Base-by-base conservation (phyloP, 306 rosid genomes). In the Senna siamea region DNA sequence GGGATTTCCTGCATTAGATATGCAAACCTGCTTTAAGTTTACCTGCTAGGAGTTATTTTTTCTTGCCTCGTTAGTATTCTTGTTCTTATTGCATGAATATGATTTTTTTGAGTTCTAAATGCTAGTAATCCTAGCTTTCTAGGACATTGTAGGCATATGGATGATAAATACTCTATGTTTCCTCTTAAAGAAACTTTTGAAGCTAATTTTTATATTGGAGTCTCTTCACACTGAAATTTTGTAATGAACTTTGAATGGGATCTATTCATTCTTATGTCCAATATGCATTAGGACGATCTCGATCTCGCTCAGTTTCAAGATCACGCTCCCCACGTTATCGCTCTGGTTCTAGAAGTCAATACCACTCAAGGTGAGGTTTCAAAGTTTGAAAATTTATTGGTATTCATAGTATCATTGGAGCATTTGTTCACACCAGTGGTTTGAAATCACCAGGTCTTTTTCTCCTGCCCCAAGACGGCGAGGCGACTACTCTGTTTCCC, bases 401-500 rank as follows among this genome's bases (percentile, higher is more conserved):
- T 18, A 9, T 63, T 17, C 10, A 5, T 10, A n/a, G 9, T 55
- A 47, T 30, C 56, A 38, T 41, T 57, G 69, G 71, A 30, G 47
- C 72, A 53, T 55, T 43, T 47, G 73, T 56, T 69, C 64, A 46
- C 56, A 69, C 19, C 60, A 53, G 64, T 66, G 32, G 55, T 69
- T 68, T 59, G 66, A 71, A 51, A 40, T 53, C 70, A 15, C 18
- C 93, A 94, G 99, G 90, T 95, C 99, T 43, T 85, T 54, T 63
- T 95, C 99, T 79, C 99, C 99, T 77, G 89, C 85, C 23, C 97
- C 96, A 11, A 92, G 97, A 77, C 79, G 90, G 53, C 90, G 85
- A 18, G 79, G 79, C 55, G 96, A 92, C 67, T 89, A 89, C 74
- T 87, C 96, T 75, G 76, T 81, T 73, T 94, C 98, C 66, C 98